Percentiles rank a stretch among this genome's conserved stretches.
phyloP scores from a whole-genome alignment of 768 basidiomycete species.

The Lentinula lateritia region DNA sequence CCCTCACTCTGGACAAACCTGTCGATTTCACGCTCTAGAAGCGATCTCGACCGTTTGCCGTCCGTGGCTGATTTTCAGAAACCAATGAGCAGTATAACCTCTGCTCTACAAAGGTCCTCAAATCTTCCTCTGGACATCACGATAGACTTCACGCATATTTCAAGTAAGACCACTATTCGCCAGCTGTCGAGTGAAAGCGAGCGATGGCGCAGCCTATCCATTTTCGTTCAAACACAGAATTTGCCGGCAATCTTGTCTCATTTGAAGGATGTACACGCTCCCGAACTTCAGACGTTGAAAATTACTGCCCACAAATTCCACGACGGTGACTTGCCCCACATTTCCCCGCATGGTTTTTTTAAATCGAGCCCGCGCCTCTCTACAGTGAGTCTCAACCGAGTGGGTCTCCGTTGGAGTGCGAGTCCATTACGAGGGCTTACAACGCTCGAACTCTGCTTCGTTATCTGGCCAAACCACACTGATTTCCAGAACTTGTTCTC shows the following conservation, averaged over 20 bases:
- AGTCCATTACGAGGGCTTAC: conserved; percentile 8
- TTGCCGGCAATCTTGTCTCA: background rate
- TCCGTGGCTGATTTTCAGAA: conserved; percentile 7
- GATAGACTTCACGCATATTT: conserved; percentile 7
- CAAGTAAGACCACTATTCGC: conserved; percentile 1
- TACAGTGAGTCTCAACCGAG: conserved; percentile 9
- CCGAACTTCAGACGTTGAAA: conserved; percentile 7
- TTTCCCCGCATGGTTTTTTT: background rate
- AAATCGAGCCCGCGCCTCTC: conserved; percentile 4
- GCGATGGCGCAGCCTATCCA: conserved; percentile 7
- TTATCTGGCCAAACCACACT: conserved; percentile 8
- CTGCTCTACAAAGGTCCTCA: conserved; percentile 6
- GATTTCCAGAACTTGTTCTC: conserved; percentile 7
- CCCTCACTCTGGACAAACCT: conserved; percentile 8
- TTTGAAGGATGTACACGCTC: conserved; percentile 6
- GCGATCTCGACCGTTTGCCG: conserved; percentile 7
- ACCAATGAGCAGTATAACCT: conserved; percentile 5
- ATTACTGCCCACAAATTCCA: conserved; percentile 10
- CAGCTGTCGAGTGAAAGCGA: conserved; percentile 4
- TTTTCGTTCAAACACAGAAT: conserved; percentile 6
- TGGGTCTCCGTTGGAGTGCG: conserved; percentile 7
- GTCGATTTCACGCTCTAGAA: conserved; percentile 7
- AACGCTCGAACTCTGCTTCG: conserved; percentile 9
- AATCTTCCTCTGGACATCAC: conserved; percentile 10
- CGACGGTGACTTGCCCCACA: conserved; percentile 4